A percentile compares a stretch with the other conserved stretches of the same genome.
phyloP scores from a whole-genome alignment of 495 filamentous ascomycete genomes.

The Pyrenopolyporus hunteri region DNA sequence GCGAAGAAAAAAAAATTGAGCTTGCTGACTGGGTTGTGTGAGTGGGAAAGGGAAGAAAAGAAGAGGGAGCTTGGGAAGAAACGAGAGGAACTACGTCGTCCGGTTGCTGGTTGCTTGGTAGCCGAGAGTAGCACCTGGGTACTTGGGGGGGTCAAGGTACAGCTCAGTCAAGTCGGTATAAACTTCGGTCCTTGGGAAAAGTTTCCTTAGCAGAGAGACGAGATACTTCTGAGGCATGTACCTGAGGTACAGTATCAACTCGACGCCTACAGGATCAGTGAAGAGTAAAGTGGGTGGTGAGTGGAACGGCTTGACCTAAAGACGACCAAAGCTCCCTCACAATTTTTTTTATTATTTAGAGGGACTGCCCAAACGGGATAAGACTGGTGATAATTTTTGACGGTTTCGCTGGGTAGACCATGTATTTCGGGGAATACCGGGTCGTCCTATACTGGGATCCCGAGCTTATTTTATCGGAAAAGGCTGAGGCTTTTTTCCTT shows the following conservation, averaged over 20 bases:
- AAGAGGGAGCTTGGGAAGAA: conserved; percentile 43
- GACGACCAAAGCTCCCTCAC: conserved; percentile 22
- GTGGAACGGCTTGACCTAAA: conserved; percentile 19
- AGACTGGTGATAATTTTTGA: conserved; percentile 36
- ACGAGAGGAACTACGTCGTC: conserved; percentile 27
- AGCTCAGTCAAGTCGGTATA: conserved; percentile 7
- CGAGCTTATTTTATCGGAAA: conserved; percentile 22
- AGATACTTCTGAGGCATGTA: background rate
- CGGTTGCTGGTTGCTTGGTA: conserved; percentile 34
- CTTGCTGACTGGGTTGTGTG: conserved; percentile 48
- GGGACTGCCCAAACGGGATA: conserved; percentile 43
- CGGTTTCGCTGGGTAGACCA: conserved; percentile 20
- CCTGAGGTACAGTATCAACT: conserved; percentile 14
- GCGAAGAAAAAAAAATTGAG: conserved; percentile 43
- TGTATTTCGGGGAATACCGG: conserved; percentile 34
- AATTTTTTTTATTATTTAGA: conserved; percentile 24
- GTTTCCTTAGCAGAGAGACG: conserved; percentile 8
- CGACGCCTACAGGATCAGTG: conserved; percentile 22
- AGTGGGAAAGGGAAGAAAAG: conserved; percentile 45
- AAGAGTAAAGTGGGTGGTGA: conserved; percentile 3
- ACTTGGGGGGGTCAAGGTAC: conserved; percentile 13
- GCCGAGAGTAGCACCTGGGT: conserved; percentile 8
- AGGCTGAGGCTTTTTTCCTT: conserved; percentile 25
- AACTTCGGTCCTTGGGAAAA: conserved; percentile 27
- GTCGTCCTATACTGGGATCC: conserved; percentile 31